phyloP scores from a whole-genome alignment of 257 asterid species.

The Solanum microdontum region DNA sequence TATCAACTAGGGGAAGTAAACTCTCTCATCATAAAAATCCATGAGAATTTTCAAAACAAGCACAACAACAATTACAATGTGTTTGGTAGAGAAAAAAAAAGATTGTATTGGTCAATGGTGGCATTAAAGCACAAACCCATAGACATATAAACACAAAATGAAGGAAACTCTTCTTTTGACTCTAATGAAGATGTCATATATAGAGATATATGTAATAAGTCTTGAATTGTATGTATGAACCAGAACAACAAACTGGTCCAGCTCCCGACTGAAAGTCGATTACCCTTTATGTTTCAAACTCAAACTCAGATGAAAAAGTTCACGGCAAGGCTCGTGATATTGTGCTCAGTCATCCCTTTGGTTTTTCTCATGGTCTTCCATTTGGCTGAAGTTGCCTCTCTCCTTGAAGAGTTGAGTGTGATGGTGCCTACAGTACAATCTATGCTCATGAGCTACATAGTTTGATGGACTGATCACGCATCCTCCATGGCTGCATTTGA shows the following conservation, averaged over 20 bases:
- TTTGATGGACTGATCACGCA: slow-evolving; percentile 74
- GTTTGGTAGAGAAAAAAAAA: not conserved
- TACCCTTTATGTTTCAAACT: not conserved
- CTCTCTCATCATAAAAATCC: not conserved
- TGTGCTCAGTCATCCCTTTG: not conserved
- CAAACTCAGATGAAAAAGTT: not conserved
- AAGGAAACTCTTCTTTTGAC: not conserved
- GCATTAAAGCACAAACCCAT: not conserved
- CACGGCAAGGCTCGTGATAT: not conserved
- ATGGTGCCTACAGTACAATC: slow-evolving; percentile 76
- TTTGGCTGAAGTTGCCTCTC: slow-evolving; percentile 69
- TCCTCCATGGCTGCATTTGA: slow-evolving; percentile 76
- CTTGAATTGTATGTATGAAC: not conserved
- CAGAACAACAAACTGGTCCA: not conserved
- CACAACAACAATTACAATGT: not conserved
- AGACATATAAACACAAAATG: not conserved
- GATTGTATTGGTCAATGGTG: not conserved
- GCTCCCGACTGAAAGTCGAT: not conserved
- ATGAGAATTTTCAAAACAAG: not conserved
- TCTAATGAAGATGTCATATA: not conserved
- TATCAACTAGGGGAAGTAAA: not conserved
- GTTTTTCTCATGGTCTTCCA: slow-evolving; percentile 33
- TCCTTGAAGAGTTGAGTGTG: slow-evolving; percentile 69
- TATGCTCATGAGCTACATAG: slow-evolving; percentile 65
- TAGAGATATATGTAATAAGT: not conserved